Base-by-base conservation (phyloP, 2,329 filamentous ascomycete species). In the Hirsutella thompsonii region DNA sequence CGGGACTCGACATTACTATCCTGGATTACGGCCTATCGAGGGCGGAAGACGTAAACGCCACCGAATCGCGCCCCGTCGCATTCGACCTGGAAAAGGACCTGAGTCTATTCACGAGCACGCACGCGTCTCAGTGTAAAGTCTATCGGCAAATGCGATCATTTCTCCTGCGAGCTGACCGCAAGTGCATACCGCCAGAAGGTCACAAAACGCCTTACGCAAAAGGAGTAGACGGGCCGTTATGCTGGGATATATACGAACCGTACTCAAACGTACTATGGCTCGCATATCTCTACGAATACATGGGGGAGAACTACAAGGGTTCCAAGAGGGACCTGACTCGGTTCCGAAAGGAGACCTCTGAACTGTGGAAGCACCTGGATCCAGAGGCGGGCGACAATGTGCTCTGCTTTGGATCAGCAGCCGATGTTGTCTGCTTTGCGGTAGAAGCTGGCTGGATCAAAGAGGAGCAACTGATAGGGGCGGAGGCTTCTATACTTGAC, bases 221-320 rank as follows among this genome's bases (percentile, higher is more conserved):
- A 14, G 66, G 66, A 1, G 51, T 68, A 29, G 60, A 68, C 42
- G 70, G 67, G 1, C 55, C 68, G 3, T 61, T 78, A 10, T 68
- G 64, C 2, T 81, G 77, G 77, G 55, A 62, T 5, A 63, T 58
- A 1, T 69, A 72, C 47, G 66, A 66, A 21, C 74, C 77, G 1
- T 81, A 80, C 54, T 79, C 73, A 4, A 81, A 81, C 46, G 74
- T 80, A 2, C 59, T 81, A 16, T 81, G 77, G 77, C 63, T 81
- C 34, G 71, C 74, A 3, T 81, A 79, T 46, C 59, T 79, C 5
- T 78, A 78, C 49, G 59, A 64, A 29, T 78, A 76, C 54, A 55
- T 78, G 42, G 49, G 61, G 3, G 48, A 46, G 6, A 61, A 68
- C 44, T 78, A 74, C 47, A 46, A 49, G 10, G 72, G 73, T 5